A percentile compares a stretch with the other conserved stretches of the same genome.
Conservation (phyloP, 768 basidiomycete species). For the Panus rudis region DNA sequence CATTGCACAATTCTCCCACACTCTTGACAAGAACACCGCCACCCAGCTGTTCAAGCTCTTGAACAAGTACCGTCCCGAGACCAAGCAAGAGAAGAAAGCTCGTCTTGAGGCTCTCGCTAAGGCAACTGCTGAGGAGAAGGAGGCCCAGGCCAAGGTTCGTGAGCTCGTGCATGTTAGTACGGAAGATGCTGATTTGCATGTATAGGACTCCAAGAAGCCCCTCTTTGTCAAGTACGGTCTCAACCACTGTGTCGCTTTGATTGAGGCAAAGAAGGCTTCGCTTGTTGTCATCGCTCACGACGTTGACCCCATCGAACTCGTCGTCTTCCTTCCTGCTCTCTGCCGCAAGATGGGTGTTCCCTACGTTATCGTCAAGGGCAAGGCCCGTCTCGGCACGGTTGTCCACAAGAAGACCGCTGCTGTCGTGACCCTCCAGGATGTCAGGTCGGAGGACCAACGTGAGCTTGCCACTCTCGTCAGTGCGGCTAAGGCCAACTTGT, state of each 20-base stretch:
- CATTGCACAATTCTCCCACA: slow-evolving; percentile 95
- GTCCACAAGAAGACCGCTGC: slow-evolving; percentile 99
- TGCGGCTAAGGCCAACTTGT: slow-evolving; percentile 98
- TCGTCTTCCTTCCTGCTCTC: slow-evolving; percentile 95
- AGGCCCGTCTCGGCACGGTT: slow-evolving; percentile 95
- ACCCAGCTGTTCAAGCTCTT: slow-evolving; percentile 96
- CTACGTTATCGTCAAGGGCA: slow-evolving; percentile 97
- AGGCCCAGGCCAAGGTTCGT: slow-evolving; percentile 46
- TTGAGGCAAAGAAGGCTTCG: slow-evolving; percentile 96
- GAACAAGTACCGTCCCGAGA: slow-evolving; percentile 91
- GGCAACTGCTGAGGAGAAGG: slow-evolving; percentile 75
- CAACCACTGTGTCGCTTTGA: slow-evolving; percentile 92
- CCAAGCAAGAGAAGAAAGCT: slow-evolving; percentile 95
- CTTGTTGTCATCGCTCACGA: slow-evolving; percentile 96
- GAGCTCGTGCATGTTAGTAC: neutral
- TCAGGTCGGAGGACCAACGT: slow-evolving; percentile 88
- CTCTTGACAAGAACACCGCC: slow-evolving; percentile 98
- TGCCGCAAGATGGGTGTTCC: slow-evolving; percentile 99
- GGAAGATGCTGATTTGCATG: neutral
- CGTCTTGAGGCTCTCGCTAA: slow-evolving; percentile 77
- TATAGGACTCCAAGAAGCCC: slow-evolving; percentile 86
- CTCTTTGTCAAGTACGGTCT: slow-evolving; percentile 93
- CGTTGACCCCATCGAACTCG: slow-evolving; percentile 98
- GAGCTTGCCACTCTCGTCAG: slow-evolving; percentile 89
- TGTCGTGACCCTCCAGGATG: slow-evolving; percentile 86